Percentiles rank a stretch among this genome's conserved stretches.
Conservation (phyloP, 441 rosid species). For the Adansonia madagascariensis region DNA sequence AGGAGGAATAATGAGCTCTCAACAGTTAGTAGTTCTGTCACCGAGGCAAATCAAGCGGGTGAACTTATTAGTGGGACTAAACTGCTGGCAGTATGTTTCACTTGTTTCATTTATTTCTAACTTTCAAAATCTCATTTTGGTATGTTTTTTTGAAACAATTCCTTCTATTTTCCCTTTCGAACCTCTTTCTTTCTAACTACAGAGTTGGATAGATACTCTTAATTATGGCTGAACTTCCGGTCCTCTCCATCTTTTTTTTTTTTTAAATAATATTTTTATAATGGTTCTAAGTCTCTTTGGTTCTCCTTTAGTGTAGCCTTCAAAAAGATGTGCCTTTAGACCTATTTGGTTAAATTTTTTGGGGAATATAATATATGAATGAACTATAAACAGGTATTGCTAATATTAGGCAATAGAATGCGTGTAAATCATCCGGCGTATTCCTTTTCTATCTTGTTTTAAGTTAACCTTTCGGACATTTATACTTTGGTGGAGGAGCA, state of each 20-base stretch:
- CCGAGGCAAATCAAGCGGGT: constrained; percentile 74
- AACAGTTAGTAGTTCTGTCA: constrained; percentile 61
- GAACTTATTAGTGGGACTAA: constrained; percentile 53
- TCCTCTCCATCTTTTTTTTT: neutral
- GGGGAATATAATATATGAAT: neutral
- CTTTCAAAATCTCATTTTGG: constrained; percentile 9
- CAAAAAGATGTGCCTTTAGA: neutral
- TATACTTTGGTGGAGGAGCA: neutral
- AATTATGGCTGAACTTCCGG: constrained; percentile 9
- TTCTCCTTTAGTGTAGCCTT: neutral
- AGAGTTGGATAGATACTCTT: neutral
- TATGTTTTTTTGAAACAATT: neutral
- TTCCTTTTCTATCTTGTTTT: neutral
- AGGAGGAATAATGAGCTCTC: constrained; percentile 82
- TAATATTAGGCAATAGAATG: constrained; percentile 2
- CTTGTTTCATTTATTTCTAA: constrained; percentile 12
- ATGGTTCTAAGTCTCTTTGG: constrained; percentile 7
- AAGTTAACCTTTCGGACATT: neutral
- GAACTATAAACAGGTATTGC: constrained; percentile 6
- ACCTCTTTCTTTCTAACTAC: neutral
- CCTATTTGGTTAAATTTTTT: neutral
- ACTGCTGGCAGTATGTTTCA: constrained; percentile 43
- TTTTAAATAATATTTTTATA: neutral
- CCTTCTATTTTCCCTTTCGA: constrained; percentile 2
- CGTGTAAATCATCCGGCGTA: constrained; percentile 9